Percentiles rank a stretch among this genome's conserved stretches.
Evolutionary conservation across 441 rosid species (phyloP).

Genomic region (Pelargonium australe): DNA sequence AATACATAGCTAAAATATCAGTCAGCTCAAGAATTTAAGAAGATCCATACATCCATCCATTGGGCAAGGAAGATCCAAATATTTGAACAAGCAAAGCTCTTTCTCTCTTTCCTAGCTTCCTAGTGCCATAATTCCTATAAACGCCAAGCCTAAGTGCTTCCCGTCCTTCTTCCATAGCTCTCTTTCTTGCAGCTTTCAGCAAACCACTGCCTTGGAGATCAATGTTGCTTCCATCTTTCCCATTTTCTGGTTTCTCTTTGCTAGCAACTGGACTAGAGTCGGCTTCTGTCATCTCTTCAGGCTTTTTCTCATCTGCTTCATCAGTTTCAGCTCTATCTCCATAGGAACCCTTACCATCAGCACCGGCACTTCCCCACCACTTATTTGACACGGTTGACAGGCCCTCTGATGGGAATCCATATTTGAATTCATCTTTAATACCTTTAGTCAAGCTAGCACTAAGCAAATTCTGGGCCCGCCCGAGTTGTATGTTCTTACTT

Average conservation of each 20-base stretch:
- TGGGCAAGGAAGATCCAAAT: slow-evolving; percentile 43
- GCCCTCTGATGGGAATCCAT: slow-evolving; percentile 62
- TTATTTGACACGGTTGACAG: slow-evolving; percentile 40
- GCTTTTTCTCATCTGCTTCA: slow-evolving; percentile 25
- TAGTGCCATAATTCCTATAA: slow-evolving; percentile 26
- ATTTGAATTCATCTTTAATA: slow-evolving; percentile 54
- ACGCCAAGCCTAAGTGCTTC: slow-evolving; percentile 42
- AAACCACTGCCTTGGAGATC: slow-evolving; percentile 26
- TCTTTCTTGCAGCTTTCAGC: slow-evolving; percentile 38
- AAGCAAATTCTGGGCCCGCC: slow-evolving; percentile 28
- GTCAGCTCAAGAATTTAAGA: slow-evolving; percentile 1
- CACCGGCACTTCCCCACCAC: slow-evolving; percentile 57
- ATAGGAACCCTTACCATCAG: slow-evolving; percentile 15
- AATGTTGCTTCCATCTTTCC: slow-evolving; percentile 18
- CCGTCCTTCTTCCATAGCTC: slow-evolving; percentile 38
- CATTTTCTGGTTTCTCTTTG: slow-evolving; percentile 24
- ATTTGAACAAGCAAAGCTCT: slow-evolving; percentile 35
- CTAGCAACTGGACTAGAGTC: slow-evolving; percentile 8
- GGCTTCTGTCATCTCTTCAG: slow-evolving; percentile 19
- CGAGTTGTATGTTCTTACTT: slow-evolving; percentile 28
- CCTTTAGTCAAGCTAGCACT: slow-evolving; percentile 39
- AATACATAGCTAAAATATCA: too few species aligned
- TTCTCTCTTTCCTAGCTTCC: slow-evolving; percentile 35
- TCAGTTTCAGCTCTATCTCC: slow-evolving; percentile 25
- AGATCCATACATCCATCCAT: slow-evolving; percentile 26